A percentile compares a stretch with the other conserved stretches of the same genome.
Evolutionary conservation across 331 rosid genomes (phyloP).

Genomic region (Erythrophleum ivorense): DNA sequence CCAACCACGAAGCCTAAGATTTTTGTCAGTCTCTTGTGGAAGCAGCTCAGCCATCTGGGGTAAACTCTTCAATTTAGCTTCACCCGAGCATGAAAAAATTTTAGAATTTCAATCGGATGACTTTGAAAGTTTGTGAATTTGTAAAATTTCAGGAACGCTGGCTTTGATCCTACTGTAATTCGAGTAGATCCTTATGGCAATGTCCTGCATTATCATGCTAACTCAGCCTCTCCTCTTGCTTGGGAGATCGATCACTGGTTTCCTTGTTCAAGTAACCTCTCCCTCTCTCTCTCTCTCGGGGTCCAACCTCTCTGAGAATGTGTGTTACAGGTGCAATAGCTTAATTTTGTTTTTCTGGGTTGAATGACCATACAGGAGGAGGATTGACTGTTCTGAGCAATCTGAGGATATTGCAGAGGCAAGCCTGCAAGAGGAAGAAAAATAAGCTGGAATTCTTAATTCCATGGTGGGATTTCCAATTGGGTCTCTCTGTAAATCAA

Average conservation of each 20-base stretch:
- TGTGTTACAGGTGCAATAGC: not conserved
- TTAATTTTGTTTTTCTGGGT: conserved; percentile 30
- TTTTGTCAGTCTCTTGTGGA: conserved; percentile 82
- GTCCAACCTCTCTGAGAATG: not conserved
- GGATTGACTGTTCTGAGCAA: conserved; percentile 95
- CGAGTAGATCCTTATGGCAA: conserved; percentile 89
- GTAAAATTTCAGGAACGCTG: conserved; percentile 80
- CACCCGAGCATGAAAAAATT: not conserved
- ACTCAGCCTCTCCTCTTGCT: conserved; percentile 93
- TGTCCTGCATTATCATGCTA: conserved; percentile 90
- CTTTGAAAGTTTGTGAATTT: conserved; percentile 15
- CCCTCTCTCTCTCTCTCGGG: conserved; percentile 27
- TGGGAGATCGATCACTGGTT: conserved; percentile 99
- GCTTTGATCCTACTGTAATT: conserved; percentile 90
- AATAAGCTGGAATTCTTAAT: conserved; percentile 85
- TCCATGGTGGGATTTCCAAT: conserved; percentile 99
- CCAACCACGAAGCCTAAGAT: conserved; percentile 78
- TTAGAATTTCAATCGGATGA: not conserved
- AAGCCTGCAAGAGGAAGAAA: conserved; percentile 78
- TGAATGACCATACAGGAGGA: conserved; percentile 71
- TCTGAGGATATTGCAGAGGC: conserved; percentile 83
- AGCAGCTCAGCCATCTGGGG: conserved; percentile 96
- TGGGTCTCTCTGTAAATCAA: conserved; percentile 91
- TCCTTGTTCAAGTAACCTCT: conserved; percentile 82
- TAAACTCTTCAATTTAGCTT: conserved; percentile 42